phyloP scores from a whole-genome alignment of 176 grass and related monocot species.

The Panicum miliaceum region DNA sequence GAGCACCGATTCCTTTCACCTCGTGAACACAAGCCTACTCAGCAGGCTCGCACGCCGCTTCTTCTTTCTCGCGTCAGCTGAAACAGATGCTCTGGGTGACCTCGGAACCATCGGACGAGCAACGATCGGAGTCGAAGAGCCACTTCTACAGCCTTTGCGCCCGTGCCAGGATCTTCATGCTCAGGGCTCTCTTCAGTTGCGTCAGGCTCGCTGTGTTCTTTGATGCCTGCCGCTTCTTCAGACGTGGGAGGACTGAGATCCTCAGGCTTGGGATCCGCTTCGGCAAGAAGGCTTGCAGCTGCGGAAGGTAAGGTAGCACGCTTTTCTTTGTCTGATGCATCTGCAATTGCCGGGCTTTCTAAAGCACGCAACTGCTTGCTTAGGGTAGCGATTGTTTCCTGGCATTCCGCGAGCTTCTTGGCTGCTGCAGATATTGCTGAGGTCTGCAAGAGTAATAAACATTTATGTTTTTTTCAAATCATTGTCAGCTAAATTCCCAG shows the following conservation, averaged over 20 bases:
- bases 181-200: background rate
- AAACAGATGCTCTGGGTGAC: conserved; percentile 14
- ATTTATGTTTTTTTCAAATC: conserved; percentile 8
- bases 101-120: conserved; percentile 4
- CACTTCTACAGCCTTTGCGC: conserved; percentile 21
- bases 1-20: too few relatives aligned
- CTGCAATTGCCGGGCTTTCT: conserved; percentile 38
- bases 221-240: conserved; percentile 8
- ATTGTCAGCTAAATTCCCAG: background rate
- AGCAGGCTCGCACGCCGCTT: conserved; percentile 34
- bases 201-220: background rate
- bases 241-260: background rate
- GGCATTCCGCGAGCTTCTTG: conserved; percentile 64
- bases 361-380: conserved; percentile 58
- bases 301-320: background rate
- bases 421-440: conserved; percentile 43
- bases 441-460: conserved; percentile 44
- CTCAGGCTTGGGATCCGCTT: background rate
- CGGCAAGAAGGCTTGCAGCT: background rate
- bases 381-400: conserved; percentile 58
- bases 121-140: background rate
- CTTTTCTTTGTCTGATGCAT: conserved; percentile 35
- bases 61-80: conserved; percentile 43
- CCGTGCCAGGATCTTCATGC: background rate
- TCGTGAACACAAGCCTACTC: too few relatives aligned